Evolutionary conservation across 1,139 yeast genomes (phyloP), one percentile per base, ranked within the genome.

Genomic region (Saccharomyces hybrid): DNA sequence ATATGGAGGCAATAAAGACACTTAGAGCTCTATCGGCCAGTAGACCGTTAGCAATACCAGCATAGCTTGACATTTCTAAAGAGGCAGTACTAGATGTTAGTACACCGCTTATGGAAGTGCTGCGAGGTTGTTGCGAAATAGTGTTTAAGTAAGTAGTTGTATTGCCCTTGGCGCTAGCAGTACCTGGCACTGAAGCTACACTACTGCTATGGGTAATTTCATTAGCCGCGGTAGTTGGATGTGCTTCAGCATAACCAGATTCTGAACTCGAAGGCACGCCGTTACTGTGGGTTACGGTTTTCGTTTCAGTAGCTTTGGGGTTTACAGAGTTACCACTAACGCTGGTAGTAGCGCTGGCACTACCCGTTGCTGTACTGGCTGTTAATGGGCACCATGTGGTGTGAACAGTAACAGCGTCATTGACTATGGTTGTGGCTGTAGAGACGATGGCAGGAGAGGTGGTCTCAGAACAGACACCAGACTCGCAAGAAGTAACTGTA

Each of bases 331-430:
- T n/a, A 32, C 4, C 41, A 32, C 3, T 32, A n/a, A n/a, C 16
- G 41, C 41, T 4, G 1, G 16, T 32, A 2, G 14, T 5, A 32
- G 14, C 0, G 1, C 41, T n/a, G 0, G 16, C n/a, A 2, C 41
- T 32, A 32, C 2, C 20, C 2, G n/a, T n/a, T 1, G 56, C 54
- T 29, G 55, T 51, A 49, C 60, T 54, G 61, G 56, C 38, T 27
- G 20, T 32, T 6, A 62, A 49, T 62, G 69, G 68, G 55, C 67
- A 64, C 65, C 64, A 64, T 59, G 69, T 65, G 59, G 65, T 64
- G 64, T 57, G 55, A 46, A 55, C 60, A 47, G 68, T 64, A 57
- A 61, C 60, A 51, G 57, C 60, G 56, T 64, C 62, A 62, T 59
- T 56, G 55, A 59, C 57, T n/a, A 53, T 34, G 26, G 26, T 28